Conservation (phyloP, 2,329 filamentous ascomycete species). For the Cordyceps tenuipes region DNA sequence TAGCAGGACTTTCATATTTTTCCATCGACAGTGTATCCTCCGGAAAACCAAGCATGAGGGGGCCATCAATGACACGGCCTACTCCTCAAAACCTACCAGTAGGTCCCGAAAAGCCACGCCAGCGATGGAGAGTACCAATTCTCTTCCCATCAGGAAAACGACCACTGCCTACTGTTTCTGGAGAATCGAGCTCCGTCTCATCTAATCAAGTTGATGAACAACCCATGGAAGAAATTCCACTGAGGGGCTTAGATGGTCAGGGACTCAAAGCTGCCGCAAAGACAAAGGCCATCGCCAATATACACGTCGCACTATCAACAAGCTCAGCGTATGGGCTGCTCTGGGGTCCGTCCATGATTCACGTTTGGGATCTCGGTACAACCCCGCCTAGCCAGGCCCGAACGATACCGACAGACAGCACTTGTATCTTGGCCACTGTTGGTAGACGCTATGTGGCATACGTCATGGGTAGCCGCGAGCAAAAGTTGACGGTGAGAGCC, state of each 20-base stretch:
- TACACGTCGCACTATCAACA: slow-evolving; percentile 29
- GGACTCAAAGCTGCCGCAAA: slow-evolving; percentile 20
- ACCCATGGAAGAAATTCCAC: slow-evolving; percentile 29
- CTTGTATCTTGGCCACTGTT: slow-evolving; percentile 30
- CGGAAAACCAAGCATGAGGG: background rate
- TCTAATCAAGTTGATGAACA: slow-evolving; percentile 26
- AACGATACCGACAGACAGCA: slow-evolving; percentile 28
- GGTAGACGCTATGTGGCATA: slow-evolving; percentile 30
- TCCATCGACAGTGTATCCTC: background rate
- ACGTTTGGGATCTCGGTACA: slow-evolving; percentile 30
- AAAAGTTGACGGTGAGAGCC: slow-evolving; percentile 29
- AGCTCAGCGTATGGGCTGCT: slow-evolving; percentile 31
- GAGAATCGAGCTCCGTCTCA: slow-evolving; percentile 29
- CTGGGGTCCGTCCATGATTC: slow-evolving; percentile 30
- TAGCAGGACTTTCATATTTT: background rate
- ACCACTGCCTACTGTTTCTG: slow-evolving; percentile 19
- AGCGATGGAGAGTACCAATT: slow-evolving; percentile 23
- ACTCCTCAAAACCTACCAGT: background rate
- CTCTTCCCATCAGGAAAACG: slow-evolving; percentile 20
- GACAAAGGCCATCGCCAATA: slow-evolving; percentile 24
- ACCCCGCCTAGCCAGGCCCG: slow-evolving; percentile 27
- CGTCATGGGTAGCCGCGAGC: slow-evolving; percentile 31
- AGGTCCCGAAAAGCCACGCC: slow-evolving; percentile 19
- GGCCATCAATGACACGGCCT: background rate
- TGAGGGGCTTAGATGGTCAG: slow-evolving; percentile 21